phyloP scores from a whole-genome alignment of 768 basidiomycete genomes.

The Leccinum variicolor region DNA sequence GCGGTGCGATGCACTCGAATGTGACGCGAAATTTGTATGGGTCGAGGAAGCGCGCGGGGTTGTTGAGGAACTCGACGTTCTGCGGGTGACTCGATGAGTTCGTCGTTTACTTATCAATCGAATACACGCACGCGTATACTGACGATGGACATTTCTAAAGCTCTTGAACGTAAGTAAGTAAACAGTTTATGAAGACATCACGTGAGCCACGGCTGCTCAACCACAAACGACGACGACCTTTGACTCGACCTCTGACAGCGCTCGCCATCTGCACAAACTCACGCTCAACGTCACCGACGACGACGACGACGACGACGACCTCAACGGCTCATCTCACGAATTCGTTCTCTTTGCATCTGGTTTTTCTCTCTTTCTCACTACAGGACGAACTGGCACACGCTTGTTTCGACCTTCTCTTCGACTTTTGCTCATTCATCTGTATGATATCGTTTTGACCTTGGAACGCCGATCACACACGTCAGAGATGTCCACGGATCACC shows the following conservation, averaged over 20 bases:
- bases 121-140: constrained; percentile 55
- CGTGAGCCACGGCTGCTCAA: constrained; percentile 5
- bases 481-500: constrained; percentile 25
- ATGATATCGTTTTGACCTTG: constrained; percentile 20
- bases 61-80: constrained; percentile 91
- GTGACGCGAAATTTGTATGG: constrained; percentile 92
- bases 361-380: constrained; percentile 7
- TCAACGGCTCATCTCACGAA: not conserved
- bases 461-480: constrained; percentile 11
- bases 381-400: constrained; percentile 2
- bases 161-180: too few relatives aligned
- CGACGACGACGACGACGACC: not conserved
- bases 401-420: not conserved
- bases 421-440: constrained; percentile 2
- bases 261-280: constrained; percentile 2
- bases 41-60: constrained; percentile 89
- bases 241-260: too few relatives aligned
- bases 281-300: not conserved
- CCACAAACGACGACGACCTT: constrained; percentile 4
- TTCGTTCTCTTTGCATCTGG: not conserved
- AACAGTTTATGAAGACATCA: not conserved
- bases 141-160: constrained; percentile 59
- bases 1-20: constrained; percentile 91
- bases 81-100: constrained; percentile 25
- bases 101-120: too few relatives aligned